These are phyloP conservation scores for Naganishia albida DNA, from an alignment of 1,284 basidiomycete species.

Conservation along the genomic window DNA sequence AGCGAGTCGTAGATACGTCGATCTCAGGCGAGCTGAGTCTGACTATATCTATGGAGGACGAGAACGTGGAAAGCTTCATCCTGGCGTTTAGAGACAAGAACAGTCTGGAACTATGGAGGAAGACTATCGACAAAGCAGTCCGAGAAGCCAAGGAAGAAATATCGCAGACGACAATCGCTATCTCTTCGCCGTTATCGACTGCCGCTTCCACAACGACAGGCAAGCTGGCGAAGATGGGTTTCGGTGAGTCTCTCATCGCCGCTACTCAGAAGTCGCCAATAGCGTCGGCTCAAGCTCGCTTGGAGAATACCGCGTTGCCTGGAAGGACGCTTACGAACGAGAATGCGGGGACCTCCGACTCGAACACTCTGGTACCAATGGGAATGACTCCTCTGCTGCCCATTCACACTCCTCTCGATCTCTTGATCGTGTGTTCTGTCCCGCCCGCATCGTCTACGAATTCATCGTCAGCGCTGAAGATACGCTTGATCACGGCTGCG, in stretches of 20 bases:
- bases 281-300: background rate
- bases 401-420: slow-evolving; percentile 82
- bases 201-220: slow-evolving; percentile 12
- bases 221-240: slow-evolving; percentile 34
- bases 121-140: slow-evolving; percentile 71
- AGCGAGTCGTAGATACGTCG: slow-evolving; percentile 75
- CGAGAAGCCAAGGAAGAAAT: slow-evolving; percentile 36
- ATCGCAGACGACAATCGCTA: background rate
- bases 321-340: background rate
- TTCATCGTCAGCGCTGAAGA: slow-evolving; percentile 77
- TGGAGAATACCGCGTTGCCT: background rate
- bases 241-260: slow-evolving; percentile 17
- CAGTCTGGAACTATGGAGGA: slow-evolving; percentile 84
- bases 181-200: slow-evolving; percentile 35
- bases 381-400: slow-evolving; percentile 58
- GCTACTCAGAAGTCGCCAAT: slow-evolving; percentile 5
- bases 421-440: slow-evolving; percentile 86
- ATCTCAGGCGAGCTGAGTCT: slow-evolving; percentile 78
- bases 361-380: background rate
- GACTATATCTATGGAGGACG: slow-evolving; percentile 94
- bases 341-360: background rate
- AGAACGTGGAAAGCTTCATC: slow-evolving; percentile 86
- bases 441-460: slow-evolving; percentile 66
- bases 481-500: slow-evolving; percentile 78
- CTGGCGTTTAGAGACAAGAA: slow-evolving; percentile 87